A percentile compares a stretch with the other conserved stretches of the same genome.
Conservation (phyloP, 106 monocot genomes). For the Gastrodia elata region DNA sequence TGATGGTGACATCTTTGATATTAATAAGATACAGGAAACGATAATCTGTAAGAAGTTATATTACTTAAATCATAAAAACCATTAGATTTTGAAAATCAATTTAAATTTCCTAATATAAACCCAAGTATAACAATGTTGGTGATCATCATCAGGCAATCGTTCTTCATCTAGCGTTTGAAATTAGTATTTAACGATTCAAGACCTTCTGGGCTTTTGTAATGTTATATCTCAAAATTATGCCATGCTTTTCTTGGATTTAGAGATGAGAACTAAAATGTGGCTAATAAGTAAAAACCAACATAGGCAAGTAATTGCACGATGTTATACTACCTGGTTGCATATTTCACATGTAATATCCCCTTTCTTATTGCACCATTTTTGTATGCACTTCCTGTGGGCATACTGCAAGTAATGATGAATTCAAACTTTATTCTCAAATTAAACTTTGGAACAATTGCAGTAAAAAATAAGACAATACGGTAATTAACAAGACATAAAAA, state of each 20-base stretch:
- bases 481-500: too few species aligned
- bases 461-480: background rate
- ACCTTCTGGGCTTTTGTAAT: background rate
- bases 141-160: background rate
- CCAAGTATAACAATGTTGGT: background rate
- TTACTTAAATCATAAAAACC: background rate
- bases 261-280: background rate
- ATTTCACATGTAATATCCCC: conserved; percentile 84
- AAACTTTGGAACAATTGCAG: background rate
- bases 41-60: too few species aligned
- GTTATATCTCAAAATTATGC: background rate
- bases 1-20: too few species aligned
- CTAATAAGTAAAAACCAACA: background rate
- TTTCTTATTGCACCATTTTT: conserved; percentile 89
- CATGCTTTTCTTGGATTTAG: background rate
- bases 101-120: background rate
- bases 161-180: background rate
- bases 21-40: too few species aligned
- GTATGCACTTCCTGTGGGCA: conserved; percentile 93
- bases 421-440: background rate
- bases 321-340: conserved; percentile 62
- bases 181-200: background rate
- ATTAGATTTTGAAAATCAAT: background rate
- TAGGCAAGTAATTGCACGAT: background rate
- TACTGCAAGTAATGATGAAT: conserved; percentile 31